These are phyloP conservation scores for Yamadazyma diospyri DNA, from an alignment of 1,139 yeast species.

Conservation along the genomic window DNA sequence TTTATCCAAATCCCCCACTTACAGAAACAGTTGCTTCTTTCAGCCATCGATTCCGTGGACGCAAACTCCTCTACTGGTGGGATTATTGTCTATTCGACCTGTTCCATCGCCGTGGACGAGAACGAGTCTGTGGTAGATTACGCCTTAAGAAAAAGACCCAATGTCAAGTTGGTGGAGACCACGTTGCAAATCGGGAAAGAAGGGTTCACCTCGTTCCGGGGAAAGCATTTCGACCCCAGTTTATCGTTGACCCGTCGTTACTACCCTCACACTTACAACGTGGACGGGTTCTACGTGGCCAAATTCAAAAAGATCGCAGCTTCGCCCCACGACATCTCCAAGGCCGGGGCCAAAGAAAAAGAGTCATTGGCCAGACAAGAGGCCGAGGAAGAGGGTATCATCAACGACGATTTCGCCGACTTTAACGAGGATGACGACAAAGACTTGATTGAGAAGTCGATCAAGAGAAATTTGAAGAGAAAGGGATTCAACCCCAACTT, in stretches of 20 bases:
- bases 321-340: constrained; percentile 77
- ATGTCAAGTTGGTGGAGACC: constrained; percentile 89
- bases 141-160: constrained; percentile 93
- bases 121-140: constrained; percentile 99
- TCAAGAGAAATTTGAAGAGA: constrained; percentile 69
- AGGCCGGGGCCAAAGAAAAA: constrained; percentile 88
- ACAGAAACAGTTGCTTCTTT: constrained; percentile 86
- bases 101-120: constrained; percentile 98
- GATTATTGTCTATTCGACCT: constrained; percentile 91
- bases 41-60: constrained; percentile 97
- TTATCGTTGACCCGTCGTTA: constrained; percentile 85
- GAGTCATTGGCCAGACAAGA: constrained; percentile 78
- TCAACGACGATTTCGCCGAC: constrained; percentile 79
- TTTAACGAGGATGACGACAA: constrained; percentile 78
- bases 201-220: constrained; percentile 91
- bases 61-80: constrained; percentile 92
- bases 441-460: constrained; percentile 67
- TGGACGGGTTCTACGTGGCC: constrained; percentile 97
- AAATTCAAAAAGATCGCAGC: constrained; percentile 90
- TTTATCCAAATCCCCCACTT: constrained; percentile 95
- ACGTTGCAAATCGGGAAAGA: constrained; percentile 95
- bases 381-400: constrained; percentile 75
- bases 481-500: constrained; percentile 78
- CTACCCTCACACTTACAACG: constrained; percentile 97
- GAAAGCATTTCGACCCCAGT: constrained; percentile 81